Base-by-base conservation (phyloP, 202 grass and related monocot species). In the Cymbopogon flexuosus region DNA sequence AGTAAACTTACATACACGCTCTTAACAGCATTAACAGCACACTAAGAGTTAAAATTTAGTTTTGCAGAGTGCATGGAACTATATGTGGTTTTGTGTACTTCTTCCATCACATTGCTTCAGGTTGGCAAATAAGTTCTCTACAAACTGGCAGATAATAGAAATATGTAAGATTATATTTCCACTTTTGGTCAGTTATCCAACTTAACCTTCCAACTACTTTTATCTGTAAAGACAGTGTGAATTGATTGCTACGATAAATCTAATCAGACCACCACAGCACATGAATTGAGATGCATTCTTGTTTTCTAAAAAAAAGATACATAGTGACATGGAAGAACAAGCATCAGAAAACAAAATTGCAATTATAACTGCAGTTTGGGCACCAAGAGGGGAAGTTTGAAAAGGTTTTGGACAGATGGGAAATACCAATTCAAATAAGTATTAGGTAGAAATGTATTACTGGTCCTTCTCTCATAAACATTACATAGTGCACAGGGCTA, bases 391-490 rank as follows among this genome's bases (percentile, higher is more conserved):
- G 4, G 24, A 45, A 21, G 45, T 73, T 78, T 45, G 8, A 45
- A 36, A 67, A 72, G 59, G 29, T 30, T 39, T 9, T 27, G 6
- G 23, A 30, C 3, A 3, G 31, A 40, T 27, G n/a, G 35, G 64
- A 76, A 78, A 65, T 65, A 47, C 15, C 11, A 31, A 51, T 78
- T 70, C 16, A 82, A 16, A 87, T 65, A 5, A 69, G 12, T 46
- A 72, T 1, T 21, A 78, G 46, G 61, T 64, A 59, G 35, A 83
- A 56, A 59, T 16, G 30, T 37, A 58, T 45, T 30, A 35, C n/a
- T 65, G 24, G 27, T 39, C n/a, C 66, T 59, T 45, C 49, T 70
- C 24, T 73, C 15, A 16, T 85, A 73, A 89, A 67, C 31, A 68
- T 41, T 7, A 78, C 43, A 73, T 23, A 43, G 57, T 33, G 12